These are phyloP conservation scores for Diaporthe aspalathi DNA, from an alignment of 2,329 filamentous ascomycete species.

Conservation along the genomic window DNA sequence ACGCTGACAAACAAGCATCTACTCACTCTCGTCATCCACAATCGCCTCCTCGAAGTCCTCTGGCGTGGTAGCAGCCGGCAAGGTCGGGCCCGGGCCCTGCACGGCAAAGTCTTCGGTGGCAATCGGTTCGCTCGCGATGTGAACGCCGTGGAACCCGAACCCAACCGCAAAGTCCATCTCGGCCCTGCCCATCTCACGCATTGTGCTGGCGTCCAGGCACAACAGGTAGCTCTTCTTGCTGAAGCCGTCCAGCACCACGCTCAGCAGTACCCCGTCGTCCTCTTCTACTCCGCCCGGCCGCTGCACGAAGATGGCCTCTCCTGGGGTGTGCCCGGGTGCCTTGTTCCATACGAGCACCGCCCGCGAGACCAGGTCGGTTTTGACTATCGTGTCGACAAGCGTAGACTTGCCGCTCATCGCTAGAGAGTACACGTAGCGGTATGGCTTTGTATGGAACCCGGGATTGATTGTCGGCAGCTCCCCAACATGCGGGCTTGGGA, in stretches of 20 bases:
- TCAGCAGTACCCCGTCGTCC: slow-evolving; percentile 51
- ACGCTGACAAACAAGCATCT: not conserved
- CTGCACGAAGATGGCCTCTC: slow-evolving; percentile 76
- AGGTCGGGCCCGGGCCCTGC: no score
- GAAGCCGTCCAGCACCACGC: slow-evolving; percentile 73
- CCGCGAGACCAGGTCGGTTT: slow-evolving; percentile 70
- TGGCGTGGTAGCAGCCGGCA: not conserved
- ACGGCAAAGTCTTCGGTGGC: no score
- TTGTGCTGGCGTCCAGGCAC: slow-evolving; percentile 70
- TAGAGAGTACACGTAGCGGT: slow-evolving; percentile 72
- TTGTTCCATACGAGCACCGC: slow-evolving; percentile 67
- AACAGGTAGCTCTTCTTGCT: slow-evolving; percentile 72
- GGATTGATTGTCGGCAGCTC: slow-evolving; percentile 78
- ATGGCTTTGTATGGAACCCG: slow-evolving; percentile 58
- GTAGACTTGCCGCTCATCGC: slow-evolving; percentile 68
- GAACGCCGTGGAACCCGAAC: slow-evolving; percentile 73
- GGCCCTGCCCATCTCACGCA: slow-evolving; percentile 73
- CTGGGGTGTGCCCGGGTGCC: slow-evolving; percentile 70
- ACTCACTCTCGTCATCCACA: not conserved
- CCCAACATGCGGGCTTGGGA: slow-evolving; percentile 64
- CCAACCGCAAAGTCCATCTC: slow-evolving; percentile 70
- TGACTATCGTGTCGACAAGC: slow-evolving; percentile 71
- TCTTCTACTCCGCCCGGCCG: slow-evolving; percentile 54
- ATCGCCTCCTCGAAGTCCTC: not conserved
- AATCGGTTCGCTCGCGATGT: not conserved